Percentiles rank a stretch among this genome's conserved stretches.
phyloP scores from a whole-genome alignment of 192 early-diverging fungal genomes.

The Podochytrium sp. region DNA sequence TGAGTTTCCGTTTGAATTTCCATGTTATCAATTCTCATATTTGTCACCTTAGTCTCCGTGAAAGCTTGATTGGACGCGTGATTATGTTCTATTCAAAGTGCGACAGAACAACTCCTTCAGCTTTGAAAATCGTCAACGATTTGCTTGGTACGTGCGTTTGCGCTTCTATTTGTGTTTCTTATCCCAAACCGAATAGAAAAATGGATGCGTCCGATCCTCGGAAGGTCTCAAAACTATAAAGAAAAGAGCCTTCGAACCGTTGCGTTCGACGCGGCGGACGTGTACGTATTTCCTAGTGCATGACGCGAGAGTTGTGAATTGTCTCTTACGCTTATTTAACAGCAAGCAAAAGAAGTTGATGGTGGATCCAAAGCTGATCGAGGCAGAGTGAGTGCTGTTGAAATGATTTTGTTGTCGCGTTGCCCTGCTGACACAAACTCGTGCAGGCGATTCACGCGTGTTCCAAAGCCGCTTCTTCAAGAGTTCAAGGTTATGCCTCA shows the following conservation, averaged over 20 bases:
- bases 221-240: constrained; percentile 73
- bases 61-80: constrained; percentile 82
- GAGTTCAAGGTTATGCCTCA: constrained; percentile 28
- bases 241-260: constrained; percentile 36
- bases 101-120: constrained; percentile 68
- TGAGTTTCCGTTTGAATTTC: neutral
- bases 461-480: constrained; percentile 26
- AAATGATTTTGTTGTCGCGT: neutral
- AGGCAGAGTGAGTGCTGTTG: neutral
- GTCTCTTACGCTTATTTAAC: neutral
- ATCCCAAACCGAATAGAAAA: constrained; percentile 51
- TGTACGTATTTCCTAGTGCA: neutral
- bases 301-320: no score
- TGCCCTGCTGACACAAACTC: neutral
- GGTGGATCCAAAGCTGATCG: neutral
- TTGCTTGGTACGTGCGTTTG: constrained; percentile 49
- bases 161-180: neutral
- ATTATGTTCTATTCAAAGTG: constrained; percentile 90
- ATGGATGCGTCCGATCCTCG: constrained; percentile 87
- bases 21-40: neutral
- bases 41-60: constrained; percentile 78
- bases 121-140: constrained; percentile 75
- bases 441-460: constrained; percentile 24
- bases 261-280: constrained; percentile 16
- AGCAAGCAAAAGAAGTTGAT: constrained; percentile 10